These are phyloP conservation scores for Paramecium sexaurelia DNA, from an alignment of 73 alveolate species.

Conservation along the genomic window DNA sequence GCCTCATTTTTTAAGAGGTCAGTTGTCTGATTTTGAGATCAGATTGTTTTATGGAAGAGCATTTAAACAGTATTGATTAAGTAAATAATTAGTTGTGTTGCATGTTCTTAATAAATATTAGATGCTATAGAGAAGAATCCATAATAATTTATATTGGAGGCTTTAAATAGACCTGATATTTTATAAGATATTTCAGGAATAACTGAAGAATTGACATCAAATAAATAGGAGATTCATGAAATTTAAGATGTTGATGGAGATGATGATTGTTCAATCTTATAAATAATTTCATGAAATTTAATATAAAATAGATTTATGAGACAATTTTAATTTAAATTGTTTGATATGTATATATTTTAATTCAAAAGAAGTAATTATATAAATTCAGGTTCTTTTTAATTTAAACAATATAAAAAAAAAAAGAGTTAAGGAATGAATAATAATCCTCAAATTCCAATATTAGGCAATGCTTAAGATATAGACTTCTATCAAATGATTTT, in stretches of 20 bases:
- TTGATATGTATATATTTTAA: background rate
- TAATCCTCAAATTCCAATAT: background rate
- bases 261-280: background rate
- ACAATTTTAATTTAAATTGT: background rate
- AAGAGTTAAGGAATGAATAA: slow-evolving; percentile 33
- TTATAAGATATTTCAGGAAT: slow-evolving; percentile 85
- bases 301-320: background rate
- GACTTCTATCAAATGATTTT: background rate
- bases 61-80: background rate
- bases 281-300: background rate
- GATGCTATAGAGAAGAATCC: slow-evolving; percentile 74
- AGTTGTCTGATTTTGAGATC: background rate
- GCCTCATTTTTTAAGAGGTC: slow-evolving; percentile 51
- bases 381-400: background rate
- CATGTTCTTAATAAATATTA: slow-evolving; percentile 81
- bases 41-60: slow-evolving; percentile 52
- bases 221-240: background rate
- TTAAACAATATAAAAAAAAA: background rate
- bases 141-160: slow-evolving; percentile 79
- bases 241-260: background rate
- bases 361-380: background rate
- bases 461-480: background rate
- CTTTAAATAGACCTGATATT: slow-evolving; percentile 84
- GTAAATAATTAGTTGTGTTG: slow-evolving; percentile 75
- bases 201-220: background rate